Conservation (phyloP, 345 rosid genomes). For the Heritiera fomes region DNA sequence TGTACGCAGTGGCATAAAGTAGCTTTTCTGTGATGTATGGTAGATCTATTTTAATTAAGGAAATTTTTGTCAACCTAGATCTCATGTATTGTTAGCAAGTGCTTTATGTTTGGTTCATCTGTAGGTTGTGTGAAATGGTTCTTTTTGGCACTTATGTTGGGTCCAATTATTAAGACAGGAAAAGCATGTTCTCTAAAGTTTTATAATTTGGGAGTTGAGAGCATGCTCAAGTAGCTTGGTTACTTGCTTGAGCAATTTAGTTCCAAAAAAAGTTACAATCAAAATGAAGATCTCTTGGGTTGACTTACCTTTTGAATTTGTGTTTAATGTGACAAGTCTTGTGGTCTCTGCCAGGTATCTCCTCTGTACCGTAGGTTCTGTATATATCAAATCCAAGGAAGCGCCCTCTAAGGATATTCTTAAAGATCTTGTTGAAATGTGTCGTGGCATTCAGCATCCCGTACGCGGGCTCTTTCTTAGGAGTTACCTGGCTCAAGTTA, state of each 20-base stretch:
- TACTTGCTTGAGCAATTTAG: background rate
- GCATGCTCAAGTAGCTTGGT: background rate
- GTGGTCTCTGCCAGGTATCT: conserved; percentile 59
- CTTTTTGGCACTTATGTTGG: background rate
- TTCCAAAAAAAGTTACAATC: background rate
- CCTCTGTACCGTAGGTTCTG: conserved; percentile 94
- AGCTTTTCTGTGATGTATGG: background rate
- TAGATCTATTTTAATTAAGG: background rate
- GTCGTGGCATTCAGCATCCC: conserved; percentile 98
- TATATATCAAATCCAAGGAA: conserved; percentile 92
- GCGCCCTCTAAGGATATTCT: conserved; percentile 96
- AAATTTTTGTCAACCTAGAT: background rate
- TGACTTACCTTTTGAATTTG: background rate
- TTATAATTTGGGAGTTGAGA: background rate
- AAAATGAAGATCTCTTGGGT: background rate
- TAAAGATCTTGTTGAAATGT: conserved; percentile 98
- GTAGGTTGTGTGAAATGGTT: background rate
- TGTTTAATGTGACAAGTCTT: background rate
- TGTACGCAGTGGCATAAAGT: background rate
- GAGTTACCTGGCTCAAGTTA: conserved; percentile 95
- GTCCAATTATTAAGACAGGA: background rate
- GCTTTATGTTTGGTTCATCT: background rate
- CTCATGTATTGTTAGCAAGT: background rate
- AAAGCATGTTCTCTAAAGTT: background rate
- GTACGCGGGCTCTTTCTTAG: conserved; percentile 94